Evolutionary conservation across 2,329 filamentous ascomycete species (phyloP).

Genomic region (Cladosporium velox): DNA sequence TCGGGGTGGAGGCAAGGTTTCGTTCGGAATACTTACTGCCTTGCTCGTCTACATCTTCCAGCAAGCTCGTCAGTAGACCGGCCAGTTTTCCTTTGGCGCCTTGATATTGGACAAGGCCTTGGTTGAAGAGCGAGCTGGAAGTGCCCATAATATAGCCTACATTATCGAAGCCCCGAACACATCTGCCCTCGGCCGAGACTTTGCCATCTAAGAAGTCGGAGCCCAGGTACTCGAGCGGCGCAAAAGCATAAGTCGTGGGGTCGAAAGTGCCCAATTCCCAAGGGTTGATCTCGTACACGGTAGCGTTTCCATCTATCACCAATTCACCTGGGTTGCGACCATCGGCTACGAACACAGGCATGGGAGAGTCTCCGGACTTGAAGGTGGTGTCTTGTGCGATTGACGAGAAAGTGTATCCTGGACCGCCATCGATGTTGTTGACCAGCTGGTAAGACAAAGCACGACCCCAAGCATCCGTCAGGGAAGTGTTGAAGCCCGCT

Average conservation of each 20-base stretch:
- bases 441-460: slow-evolving; percentile 82
- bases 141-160: slow-evolving; percentile 83
- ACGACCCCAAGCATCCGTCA: slow-evolving; percentile 88
- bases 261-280: slow-evolving; percentile 79
- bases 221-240: slow-evolving; percentile 69
- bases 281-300: slow-evolving; percentile 75
- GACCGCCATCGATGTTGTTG: slow-evolving; percentile 72
- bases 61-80: slow-evolving; percentile 49
- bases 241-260: slow-evolving; percentile 70
- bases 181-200: slow-evolving; percentile 58
- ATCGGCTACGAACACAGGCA: slow-evolving; percentile 73
- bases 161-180: slow-evolving; percentile 80
- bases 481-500: slow-evolving; percentile 66
- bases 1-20: no score
- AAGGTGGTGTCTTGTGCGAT: slow-evolving; percentile 67
- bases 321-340: slow-evolving; percentile 64
- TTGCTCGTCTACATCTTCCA: slow-evolving; percentile 52
- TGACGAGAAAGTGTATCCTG: slow-evolving; percentile 79
- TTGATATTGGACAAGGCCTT: slow-evolving; percentile 66
- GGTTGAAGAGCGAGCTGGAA: slow-evolving; percentile 81
- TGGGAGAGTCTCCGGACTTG: slow-evolving; percentile 61
- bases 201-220: slow-evolving; percentile 68
- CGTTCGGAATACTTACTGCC: slow-evolving; percentile 54
- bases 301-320: slow-evolving; percentile 69
- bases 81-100: slow-evolving; percentile 48